Evolutionary conservation across 305 asterid species (phyloP).

Genomic region (Fraxinus xanthoxyloides): DNA sequence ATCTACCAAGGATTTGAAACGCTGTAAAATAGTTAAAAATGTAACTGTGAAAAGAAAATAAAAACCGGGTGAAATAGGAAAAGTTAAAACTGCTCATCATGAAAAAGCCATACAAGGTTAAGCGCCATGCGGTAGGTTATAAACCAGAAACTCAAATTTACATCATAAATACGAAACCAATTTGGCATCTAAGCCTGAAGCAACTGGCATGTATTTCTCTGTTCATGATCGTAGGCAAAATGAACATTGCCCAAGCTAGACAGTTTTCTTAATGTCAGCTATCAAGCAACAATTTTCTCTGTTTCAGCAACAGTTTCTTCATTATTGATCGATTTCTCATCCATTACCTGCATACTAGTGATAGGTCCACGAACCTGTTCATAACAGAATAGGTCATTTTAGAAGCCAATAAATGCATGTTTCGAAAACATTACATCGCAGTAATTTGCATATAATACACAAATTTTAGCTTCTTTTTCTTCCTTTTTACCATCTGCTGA

Average conservation of each 20-base stretch:
- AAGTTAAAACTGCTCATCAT: not conserved
- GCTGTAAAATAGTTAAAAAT: not conserved
- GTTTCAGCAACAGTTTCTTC: slow-evolving; percentile 28
- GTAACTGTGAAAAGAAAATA: not conserved
- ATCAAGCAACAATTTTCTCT: slow-evolving; percentile 12
- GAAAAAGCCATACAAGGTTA: not conserved
- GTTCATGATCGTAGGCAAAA: slow-evolving; percentile 8
- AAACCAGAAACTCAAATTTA: not conserved
- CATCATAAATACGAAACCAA: not conserved
- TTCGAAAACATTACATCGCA: not conserved
- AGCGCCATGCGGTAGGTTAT: not conserved
- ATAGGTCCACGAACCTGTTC: slow-evolving; percentile 41
- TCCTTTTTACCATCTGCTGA: not conserved
- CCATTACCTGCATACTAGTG: slow-evolving; percentile 32
- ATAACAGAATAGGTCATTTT: slow-evolving; percentile 12
- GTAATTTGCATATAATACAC: not conserved
- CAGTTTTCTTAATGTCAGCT: slow-evolving; percentile 1
- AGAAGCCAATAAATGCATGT: not conserved
- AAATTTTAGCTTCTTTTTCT: not conserved
- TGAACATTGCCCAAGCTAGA: not conserved
- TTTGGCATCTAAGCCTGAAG: slow-evolving; percentile 8
- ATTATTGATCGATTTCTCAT: slow-evolving; percentile 26
- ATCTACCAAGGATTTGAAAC: not conserved
- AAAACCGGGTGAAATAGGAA: not conserved
- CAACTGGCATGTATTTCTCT: slow-evolving; percentile 6